Base-by-base conservation (phyloP, 352 stramenopile genomes). In the Globisporangium carolinianum region DNA sequence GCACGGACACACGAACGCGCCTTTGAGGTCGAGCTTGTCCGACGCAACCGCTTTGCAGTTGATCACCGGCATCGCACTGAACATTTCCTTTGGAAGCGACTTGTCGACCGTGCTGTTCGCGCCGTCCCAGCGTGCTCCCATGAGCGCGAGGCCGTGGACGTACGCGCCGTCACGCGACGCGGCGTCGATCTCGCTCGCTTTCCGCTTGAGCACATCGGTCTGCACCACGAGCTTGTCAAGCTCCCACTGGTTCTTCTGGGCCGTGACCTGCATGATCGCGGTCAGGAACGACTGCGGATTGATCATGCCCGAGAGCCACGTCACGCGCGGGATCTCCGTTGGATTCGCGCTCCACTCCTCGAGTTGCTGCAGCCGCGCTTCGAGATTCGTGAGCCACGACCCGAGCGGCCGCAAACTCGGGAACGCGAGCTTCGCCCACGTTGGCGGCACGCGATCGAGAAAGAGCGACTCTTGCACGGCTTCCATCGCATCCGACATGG, bases 401-500 rank as follows among this genome's bases (percentile, higher is more conserved):
- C 78, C 84, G 11, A 99, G 79, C 3, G 89, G 75, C 10, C 95
- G 84, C 63, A 96, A 67, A 37, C 86, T 97, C 57, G 95, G 92
- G 87, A 97, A 99, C 17, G 94, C 89, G 12, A 96, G 67, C 65
- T 98, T 98, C 58, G 94, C 81, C 97, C 97, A 99, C 4, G 82
- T 89, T 32, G 79, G 91, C 12, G 96, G 96, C 36, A 98, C 88
- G 41, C 91, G 80, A 55, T 97, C 91, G 5, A 97, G 63, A 72
- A 97, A 98, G 11, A 99, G 74, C 32, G 89, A 87, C 66, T 97
- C 87, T 61, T 97, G 90, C 9, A 99, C 77, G 11, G 86, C 73
- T 68, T 99, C 96, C 96, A 99, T 99, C 7, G 93, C 77, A 58
- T 98, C 95, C 42, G 92, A 98, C 94, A 99, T 99, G 42, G 97